Conservation (phyloP, 495 filamentous ascomycete species). For the Saxispiralis lemnorum region DNA sequence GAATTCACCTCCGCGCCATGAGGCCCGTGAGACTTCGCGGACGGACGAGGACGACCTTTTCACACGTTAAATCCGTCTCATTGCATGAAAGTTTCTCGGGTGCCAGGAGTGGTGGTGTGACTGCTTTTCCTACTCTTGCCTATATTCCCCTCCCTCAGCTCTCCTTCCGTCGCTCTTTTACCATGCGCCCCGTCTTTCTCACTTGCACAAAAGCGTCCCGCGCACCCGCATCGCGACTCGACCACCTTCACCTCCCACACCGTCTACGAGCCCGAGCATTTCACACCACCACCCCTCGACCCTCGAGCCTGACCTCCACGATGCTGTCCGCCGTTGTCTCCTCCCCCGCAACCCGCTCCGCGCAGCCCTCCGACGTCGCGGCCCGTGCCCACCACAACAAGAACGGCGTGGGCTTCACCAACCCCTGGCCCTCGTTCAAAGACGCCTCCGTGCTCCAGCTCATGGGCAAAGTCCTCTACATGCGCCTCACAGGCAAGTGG, state of each 20-base stretch:
- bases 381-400: slow-evolving; percentile 40
- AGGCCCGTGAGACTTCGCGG: no score
- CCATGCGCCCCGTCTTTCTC: background rate
- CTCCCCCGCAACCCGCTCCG: slow-evolving; percentile 29
- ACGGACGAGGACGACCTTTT: no score
- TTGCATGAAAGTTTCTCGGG: no score
- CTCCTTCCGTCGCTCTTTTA: background rate
- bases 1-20: no score
- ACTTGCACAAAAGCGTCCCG: background rate
- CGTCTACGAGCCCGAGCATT: background rate
- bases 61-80: no score
- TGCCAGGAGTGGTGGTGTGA: no score
- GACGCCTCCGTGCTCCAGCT: slow-evolving; percentile 11
- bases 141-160: background rate
- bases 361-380: slow-evolving; percentile 36
- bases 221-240: background rate
- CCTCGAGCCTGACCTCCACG: slow-evolving; percentile 24
- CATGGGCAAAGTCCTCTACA: slow-evolving; percentile 23
- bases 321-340: slow-evolving; percentile 38
- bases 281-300: slow-evolving; percentile 4
- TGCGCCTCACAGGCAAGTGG: slow-evolving; percentile 37
- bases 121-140: background rate
- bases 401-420: slow-evolving; percentile 39
- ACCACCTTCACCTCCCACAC: background rate
- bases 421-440: slow-evolving; percentile 31